Percentiles rank a stretch among this genome's conserved stretches.
Evolutionary conservation across 2,329 filamentous ascomycete genomes (phyloP).

Genomic region (Aspergillus pseudoglaucus): DNA sequence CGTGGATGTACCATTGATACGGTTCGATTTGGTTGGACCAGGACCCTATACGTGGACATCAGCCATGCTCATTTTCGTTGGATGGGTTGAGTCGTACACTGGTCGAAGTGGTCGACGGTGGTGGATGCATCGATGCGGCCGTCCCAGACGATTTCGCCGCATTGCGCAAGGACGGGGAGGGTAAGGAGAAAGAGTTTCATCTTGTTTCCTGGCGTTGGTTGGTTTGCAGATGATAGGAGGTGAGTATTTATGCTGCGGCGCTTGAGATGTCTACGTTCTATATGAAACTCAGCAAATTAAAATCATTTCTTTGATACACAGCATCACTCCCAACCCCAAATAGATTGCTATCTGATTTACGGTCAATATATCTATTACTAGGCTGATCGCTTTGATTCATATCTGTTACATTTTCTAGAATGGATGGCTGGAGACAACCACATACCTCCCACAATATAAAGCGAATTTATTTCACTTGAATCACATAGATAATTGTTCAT

Average conservation of each 20-base stretch:
- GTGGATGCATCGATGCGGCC: slow-evolving; percentile 21
- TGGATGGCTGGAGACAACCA: no score
- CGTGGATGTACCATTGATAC: slow-evolving; percentile 74
- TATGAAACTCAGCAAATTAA: not conserved
- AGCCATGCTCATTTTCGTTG: not conserved
- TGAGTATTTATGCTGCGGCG: not conserved
- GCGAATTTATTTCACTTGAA: no score
- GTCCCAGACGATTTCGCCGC: slow-evolving; percentile 21
- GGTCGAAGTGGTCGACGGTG: slow-evolving; percentile 17
- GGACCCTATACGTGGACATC: slow-evolving; percentile 42
- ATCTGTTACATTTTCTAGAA: no score
- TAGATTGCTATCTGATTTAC: no score
- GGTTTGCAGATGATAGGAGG: no score
- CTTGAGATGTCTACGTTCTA: not conserved
- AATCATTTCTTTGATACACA: no score
- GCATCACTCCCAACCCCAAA: no score
- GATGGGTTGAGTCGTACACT: slow-evolving; percentile 11
- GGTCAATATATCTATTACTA: no score
- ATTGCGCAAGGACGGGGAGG: slow-evolving; percentile 6
- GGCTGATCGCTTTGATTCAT: no score
- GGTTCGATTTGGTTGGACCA: slow-evolving; percentile 63
- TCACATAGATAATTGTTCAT: not conserved
- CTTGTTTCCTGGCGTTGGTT: not conserved
- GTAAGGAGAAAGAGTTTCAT: not conserved
- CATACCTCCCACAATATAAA: no score